Evolutionary conservation across 2,329 filamentous ascomycete species (phyloP).

Genomic region (Biscogniauxia sp.): DNA sequence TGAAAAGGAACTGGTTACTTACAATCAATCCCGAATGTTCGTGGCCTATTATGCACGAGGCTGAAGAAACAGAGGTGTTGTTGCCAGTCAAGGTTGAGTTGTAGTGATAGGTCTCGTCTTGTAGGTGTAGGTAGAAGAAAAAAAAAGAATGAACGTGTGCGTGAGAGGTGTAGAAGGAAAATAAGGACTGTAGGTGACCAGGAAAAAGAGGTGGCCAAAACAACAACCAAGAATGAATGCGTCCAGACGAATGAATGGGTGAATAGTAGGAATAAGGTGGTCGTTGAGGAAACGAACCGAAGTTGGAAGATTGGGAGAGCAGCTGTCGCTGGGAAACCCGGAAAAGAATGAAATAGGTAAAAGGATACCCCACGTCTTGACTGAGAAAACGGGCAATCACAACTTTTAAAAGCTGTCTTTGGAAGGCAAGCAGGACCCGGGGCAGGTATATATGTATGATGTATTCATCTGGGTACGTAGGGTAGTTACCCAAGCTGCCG

Average conservation of each 20-base stretch:
- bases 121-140: background rate
- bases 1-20: constrained; percentile 5
- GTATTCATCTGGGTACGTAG: background rate
- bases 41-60: constrained; percentile 9
- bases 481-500: background rate
- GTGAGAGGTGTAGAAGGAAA: constrained; percentile 13
- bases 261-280: constrained; percentile 4
- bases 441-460: background rate
- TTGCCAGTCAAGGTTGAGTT: constrained; percentile 12
- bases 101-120: constrained; percentile 5
- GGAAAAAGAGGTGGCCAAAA: constrained; percentile 13
- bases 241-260: constrained; percentile 15
- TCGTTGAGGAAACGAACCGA: constrained; percentile 13
- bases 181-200: constrained; percentile 13
- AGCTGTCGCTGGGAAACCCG: background rate
- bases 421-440: background rate
- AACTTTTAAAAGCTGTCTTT: background rate
- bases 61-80: constrained; percentile 5
- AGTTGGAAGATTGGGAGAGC: background rate
- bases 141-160: constrained; percentile 21
- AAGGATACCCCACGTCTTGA: background rate
- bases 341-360: constrained; percentile 2
- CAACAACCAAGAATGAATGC: constrained; percentile 24
- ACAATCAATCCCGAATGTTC: constrained; percentile 8
- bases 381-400: background rate